phyloP scores from a whole-genome alignment of 345 rosid species.

The Hibiscus syriacus region DNA sequence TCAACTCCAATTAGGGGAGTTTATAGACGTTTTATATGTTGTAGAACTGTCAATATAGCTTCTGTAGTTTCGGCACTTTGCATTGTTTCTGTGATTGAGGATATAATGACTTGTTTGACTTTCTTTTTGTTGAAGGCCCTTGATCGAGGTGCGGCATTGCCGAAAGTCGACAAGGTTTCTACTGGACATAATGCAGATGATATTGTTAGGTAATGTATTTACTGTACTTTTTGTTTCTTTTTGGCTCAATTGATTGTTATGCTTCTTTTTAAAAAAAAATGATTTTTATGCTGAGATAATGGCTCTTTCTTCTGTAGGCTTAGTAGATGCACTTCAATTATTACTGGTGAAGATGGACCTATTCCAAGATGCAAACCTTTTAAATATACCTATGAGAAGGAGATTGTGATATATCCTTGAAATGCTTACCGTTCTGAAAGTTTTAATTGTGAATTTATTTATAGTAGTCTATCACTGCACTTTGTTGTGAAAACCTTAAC shows the following conservation, averaged over 20 bases:
- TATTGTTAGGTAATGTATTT: slow-evolving; percentile 62
- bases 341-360: slow-evolving; percentile 94
- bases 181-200: slow-evolving; percentile 98
- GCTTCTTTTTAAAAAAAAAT: no score
- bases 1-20: not conserved
- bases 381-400: slow-evolving; percentile 90
- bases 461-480: not conserved
- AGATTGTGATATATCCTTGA: slow-evolving; percentile 93
- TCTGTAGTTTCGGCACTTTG: not conserved
- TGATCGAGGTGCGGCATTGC: slow-evolving; percentile 79
- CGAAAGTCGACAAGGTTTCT: slow-evolving; percentile 85
- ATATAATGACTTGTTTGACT: slow-evolving; percentile 9
- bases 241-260: not conserved
- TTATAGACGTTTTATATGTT: not conserved
- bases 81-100: not conserved
- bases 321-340: slow-evolving; percentile 80
- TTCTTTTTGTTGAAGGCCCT: slow-evolving; percentile 53
- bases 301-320: slow-evolving; percentile 33
- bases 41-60: not conserved
- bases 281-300: not conserved
- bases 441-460: slow-evolving; percentile 4
- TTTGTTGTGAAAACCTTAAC: slow-evolving; percentile 44
- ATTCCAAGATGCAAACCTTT: slow-evolving; percentile 98
- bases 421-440: not conserved
- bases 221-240: not conserved